Conservation (phyloP, 2,329 filamentous ascomycete genomes). For the Periconia macrospinosa region DNA sequence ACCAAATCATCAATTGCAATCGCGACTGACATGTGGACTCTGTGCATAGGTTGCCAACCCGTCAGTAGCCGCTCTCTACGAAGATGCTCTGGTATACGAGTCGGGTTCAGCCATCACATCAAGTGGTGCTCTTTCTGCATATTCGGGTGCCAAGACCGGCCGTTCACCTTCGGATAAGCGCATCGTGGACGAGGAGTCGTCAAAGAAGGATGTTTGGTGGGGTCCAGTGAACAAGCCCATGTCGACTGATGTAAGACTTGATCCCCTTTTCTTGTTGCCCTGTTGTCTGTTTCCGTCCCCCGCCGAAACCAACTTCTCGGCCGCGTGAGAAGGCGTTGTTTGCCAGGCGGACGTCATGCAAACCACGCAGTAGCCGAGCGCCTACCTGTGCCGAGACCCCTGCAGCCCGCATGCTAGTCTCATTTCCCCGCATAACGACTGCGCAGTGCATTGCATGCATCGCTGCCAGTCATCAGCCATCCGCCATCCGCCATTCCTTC, state of each 20-base stretch:
- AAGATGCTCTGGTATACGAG: conserved; percentile 98
- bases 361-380: conserved; percentile 35
- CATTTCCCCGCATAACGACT: conserved; percentile 41
- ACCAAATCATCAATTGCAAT: neutral
- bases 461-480: conserved; percentile 22
- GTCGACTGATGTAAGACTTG: conserved; percentile 80
- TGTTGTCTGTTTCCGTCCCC: conserved; percentile 15
- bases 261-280: conserved; percentile 12
- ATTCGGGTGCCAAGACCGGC: conserved; percentile 97
- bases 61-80: conserved; percentile 92
- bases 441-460: no score
- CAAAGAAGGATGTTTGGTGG: conserved; percentile 96
- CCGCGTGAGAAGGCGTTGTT: conserved; percentile 28
- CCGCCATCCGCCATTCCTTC: conserved; percentile 9
- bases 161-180: conserved; percentile 97
- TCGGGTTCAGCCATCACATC: conserved; percentile 97
- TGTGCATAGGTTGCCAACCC: conserved; percentile 74
- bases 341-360: conserved; percentile 36
- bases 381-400: conserved; percentile 20
- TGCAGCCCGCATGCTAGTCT: conserved; percentile 31
- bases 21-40: conserved; percentile 13
- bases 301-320: conserved; percentile 9
- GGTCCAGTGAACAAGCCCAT: conserved; percentile 99
- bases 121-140: conserved; percentile 90
- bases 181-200: conserved; percentile 87